Conservation (phyloP, 805 yeast genomes). For the Wickerhamomyces silvicola region DNA sequence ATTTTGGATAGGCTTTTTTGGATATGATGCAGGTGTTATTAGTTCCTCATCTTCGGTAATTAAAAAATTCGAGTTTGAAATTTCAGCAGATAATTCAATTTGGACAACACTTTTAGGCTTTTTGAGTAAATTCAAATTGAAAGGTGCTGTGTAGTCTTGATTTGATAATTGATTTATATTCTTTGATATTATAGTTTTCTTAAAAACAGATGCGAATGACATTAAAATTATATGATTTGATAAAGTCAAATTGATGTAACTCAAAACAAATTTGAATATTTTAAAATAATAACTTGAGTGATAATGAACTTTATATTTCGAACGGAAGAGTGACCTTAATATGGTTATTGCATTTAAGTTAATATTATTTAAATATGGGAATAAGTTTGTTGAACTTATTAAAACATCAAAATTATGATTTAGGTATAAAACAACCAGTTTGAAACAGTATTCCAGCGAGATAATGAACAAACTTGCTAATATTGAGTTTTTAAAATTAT, state of each 20-base stretch:
- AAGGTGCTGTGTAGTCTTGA: slow-evolving; percentile 4
- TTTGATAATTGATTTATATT: slow-evolving; percentile 19
- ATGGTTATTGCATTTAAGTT: slow-evolving; percentile 1
- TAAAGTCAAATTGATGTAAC: slow-evolving; percentile 13
- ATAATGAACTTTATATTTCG: not conserved
- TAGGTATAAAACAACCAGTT: slow-evolving; percentile 5
- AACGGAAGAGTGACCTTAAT: not conserved
- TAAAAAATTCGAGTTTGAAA: not conserved
- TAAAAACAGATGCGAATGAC: slow-evolving; percentile 18
- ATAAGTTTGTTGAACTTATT: slow-evolving; percentile 9
- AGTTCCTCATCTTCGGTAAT: not conserved
- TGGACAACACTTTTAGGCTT: slow-evolving; percentile 10
- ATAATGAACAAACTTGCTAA: slow-evolving; percentile 7
- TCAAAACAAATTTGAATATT: not conserved
- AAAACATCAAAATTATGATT: slow-evolving; percentile 6
- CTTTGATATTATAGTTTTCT: slow-evolving; percentile 19
- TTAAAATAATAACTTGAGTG: not conserved
- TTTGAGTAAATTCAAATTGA: slow-evolving; percentile 8
- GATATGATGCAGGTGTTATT: slow-evolving; percentile 15
- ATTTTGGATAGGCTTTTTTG: slow-evolving; percentile 1
- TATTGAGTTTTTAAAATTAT: slow-evolving; percentile 7
- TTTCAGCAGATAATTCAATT: slow-evolving; percentile 10
- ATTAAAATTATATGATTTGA: slow-evolving; percentile 20
- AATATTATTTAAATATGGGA: slow-evolving; percentile 15
- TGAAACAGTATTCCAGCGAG: slow-evolving; percentile 10